Percentiles rank a stretch among this genome's conserved stretches.
These are phyloP conservation scores for Cyclocybe aegerita DNA, from an alignment of 768 basidiomycete genomes.

Conservation along the genomic window DNA sequence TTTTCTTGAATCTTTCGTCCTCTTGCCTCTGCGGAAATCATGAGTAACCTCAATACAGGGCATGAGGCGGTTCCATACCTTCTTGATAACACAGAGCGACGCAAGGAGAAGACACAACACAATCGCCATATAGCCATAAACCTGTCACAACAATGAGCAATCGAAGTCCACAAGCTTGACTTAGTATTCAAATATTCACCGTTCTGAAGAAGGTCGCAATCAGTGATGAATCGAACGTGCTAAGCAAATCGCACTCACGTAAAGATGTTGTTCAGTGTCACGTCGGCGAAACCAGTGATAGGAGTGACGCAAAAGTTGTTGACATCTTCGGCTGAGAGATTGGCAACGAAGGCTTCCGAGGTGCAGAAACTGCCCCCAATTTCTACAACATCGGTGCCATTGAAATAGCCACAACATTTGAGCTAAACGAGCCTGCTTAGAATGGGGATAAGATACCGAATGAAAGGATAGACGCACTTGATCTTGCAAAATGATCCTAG, in stretches of 20 bases:
- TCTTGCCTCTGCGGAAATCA: constrained; percentile 60
- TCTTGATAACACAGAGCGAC: constrained; percentile 84
- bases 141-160: constrained; percentile 29
- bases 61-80: constrained; percentile 37
- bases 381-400: constrained; percentile 55
- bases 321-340: constrained; percentile 36
- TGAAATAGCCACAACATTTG: constrained; percentile 85
- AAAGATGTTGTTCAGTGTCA: constrained; percentile 77
- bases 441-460: background rate
- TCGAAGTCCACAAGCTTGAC: background rate
- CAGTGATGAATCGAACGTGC: background rate
- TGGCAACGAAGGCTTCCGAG: constrained; percentile 37
- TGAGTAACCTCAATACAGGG: background rate
- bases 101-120: constrained; percentile 74
- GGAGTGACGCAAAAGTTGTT: constrained; percentile 72
- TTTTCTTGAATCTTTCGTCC: constrained; percentile 82
- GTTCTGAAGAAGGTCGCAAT: constrained; percentile 35
- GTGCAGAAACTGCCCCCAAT: constrained; percentile 65
- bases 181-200: constrained; percentile 24
- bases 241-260: constrained; percentile 52
- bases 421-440: constrained; percentile 44
- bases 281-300: constrained; percentile 66
- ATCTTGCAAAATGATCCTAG: constrained; percentile 67
- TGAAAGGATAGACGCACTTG: constrained; percentile 42
- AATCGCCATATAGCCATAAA: constrained; percentile 85